phyloP scores from a whole-genome alignment of 139 green algal genomes.

The Chlorella sp. region DNA sequence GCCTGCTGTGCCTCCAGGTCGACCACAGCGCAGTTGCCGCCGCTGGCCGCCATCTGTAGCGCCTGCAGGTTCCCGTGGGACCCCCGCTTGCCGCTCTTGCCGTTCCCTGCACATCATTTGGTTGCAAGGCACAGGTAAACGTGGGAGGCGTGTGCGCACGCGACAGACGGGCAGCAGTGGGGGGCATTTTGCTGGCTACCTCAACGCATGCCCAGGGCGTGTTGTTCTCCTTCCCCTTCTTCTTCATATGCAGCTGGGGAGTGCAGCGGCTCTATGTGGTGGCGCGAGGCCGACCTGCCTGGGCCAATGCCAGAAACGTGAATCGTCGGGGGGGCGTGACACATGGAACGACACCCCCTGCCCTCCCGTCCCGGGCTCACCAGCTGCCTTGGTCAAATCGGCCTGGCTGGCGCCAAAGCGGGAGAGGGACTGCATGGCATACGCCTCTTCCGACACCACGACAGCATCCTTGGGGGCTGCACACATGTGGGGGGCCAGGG shows the following conservation, averaged over 20 bases:
- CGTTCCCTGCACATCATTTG: not conserved
- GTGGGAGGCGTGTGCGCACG: too few species aligned
- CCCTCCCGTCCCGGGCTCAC: not conserved
- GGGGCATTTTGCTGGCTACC: too few species aligned
- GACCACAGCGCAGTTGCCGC: not conserved
- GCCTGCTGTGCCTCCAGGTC: not conserved
- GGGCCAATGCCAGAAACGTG: too few species aligned
- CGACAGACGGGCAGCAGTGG: too few species aligned
- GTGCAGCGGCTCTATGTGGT: too few species aligned
- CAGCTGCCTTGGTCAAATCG: not conserved
- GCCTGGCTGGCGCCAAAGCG: not conserved
- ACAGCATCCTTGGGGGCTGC: constrained; percentile 19
- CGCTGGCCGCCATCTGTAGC: not conserved
- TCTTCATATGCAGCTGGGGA: too few species aligned
- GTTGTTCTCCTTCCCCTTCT: too few species aligned
- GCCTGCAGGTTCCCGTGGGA: not conserved
- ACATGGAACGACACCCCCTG: too few species aligned
- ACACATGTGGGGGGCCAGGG: not conserved
- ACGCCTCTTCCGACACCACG: constrained; percentile 1
- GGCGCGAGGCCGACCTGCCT: too few species aligned
- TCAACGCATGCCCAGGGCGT: too few species aligned
- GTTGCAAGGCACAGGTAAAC: too few species aligned
- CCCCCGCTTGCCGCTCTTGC: not conserved
- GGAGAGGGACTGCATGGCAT: not conserved
- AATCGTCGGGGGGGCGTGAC: too few species aligned